Conservation (phyloP, 2,329 filamentous ascomycete genomes). For the Zymoseptoria brevis region DNA sequence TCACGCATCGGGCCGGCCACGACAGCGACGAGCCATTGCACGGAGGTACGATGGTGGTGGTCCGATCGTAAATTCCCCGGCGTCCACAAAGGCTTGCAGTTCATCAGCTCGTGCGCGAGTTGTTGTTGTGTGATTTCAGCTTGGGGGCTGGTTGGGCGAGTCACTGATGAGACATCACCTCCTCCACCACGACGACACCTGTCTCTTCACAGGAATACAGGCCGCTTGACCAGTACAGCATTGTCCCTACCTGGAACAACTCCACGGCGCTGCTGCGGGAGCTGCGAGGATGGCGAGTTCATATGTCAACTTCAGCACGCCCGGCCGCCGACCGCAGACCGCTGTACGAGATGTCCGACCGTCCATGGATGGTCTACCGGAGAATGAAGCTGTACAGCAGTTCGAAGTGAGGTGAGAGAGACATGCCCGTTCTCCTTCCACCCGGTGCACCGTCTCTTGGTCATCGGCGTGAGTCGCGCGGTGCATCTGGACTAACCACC, state of each 20-base stretch:
- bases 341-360: not conserved
- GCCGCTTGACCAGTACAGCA: not conserved
- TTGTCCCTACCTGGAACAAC: not conserved
- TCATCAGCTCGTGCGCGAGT: not conserved
- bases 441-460: not conserved
- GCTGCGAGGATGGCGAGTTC: not conserved
- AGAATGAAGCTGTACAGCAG: conserved; percentile 1
- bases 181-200: not conserved
- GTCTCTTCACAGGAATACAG: not conserved
- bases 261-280: not conserved
- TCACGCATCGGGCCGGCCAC: no score
- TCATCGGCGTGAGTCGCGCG: not conserved
- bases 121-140: not conserved
- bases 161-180: not conserved
- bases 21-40: no score
- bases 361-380: conserved; percentile 5
- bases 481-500: conserved; percentile 1
- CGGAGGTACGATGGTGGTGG: no score
- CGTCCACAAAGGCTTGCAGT: not conserved
- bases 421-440: not conserved
- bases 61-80: not conserved
- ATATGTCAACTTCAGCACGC: conserved; percentile 17
- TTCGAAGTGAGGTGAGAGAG: not conserved
- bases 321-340: conserved; percentile 5
- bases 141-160: not conserved